phyloP scores from a whole-genome alignment of 1,284 basidiomycete species.

The Ceratobasidium sp. region DNA sequence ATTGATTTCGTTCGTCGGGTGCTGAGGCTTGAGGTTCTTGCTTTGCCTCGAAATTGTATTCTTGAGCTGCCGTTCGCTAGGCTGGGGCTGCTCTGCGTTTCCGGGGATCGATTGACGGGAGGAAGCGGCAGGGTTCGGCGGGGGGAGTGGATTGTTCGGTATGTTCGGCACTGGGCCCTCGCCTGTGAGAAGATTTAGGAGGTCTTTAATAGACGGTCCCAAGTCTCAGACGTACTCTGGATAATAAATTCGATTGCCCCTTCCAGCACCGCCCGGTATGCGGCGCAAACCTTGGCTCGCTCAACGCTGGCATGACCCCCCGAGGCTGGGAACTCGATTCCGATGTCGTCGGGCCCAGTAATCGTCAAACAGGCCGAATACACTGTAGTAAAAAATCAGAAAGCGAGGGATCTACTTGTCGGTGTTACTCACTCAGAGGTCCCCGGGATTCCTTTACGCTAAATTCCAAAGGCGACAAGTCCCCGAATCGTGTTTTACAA shows the following conservation, averaged over 20 bases:
- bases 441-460: neutral
- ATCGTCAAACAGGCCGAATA: constrained; percentile 23
- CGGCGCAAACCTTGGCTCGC: constrained; percentile 16
- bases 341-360: constrained; percentile 28
- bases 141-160: too few relatives aligned
- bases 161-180: too few relatives aligned
- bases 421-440: neutral
- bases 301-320: neutral
- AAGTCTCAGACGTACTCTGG: constrained; percentile 6
- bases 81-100: too few relatives aligned
- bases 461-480: constrained; percentile 4
- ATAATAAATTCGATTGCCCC: constrained; percentile 19
- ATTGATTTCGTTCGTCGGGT: constrained; percentile 16
- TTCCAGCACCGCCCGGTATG: constrained; percentile 12
- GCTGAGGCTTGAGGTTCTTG: neutral
- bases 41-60: neutral
- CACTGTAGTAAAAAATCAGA: neutral
- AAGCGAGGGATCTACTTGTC: neutral
- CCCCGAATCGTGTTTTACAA: constrained; percentile 9
- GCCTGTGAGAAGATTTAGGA: neutral
- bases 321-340: constrained; percentile 31
- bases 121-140: too few relatives aligned
- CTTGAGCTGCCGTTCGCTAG: too few relatives aligned
- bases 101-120: too few relatives aligned
- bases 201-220: neutral